Base-by-base conservation (phyloP, 1,284 basidiomycete genomes). In the Apiotrichum porosum region DNA sequence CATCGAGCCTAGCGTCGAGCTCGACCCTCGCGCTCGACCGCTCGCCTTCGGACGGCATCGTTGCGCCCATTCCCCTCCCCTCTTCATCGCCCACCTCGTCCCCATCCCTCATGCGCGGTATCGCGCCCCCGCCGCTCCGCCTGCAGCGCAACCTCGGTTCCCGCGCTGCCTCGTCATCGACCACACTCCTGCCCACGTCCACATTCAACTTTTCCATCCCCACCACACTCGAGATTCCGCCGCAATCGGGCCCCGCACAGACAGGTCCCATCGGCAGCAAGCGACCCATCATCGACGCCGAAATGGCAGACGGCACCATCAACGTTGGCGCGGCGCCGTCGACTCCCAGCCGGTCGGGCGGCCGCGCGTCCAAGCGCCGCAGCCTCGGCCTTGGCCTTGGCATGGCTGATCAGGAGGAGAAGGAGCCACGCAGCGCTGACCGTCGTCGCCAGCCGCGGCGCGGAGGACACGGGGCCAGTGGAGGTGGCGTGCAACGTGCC, bases 181-280 rank as follows among this genome's bases (percentile, higher is more conserved):
- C 41, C 4, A 18, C 31, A 2, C 18, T 28, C 6, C 24, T 45
- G 14, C 44, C 46, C n/a, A 45, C 40, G 3, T 49, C 42, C 9
- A 49, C 28, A 4, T 55, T 55, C 49, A 55, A 55, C 49, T 55
- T 55, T 23, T 43, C 47, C 15, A 37, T 55, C 23, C 54, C 54
- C 2, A 23, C 51, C 4, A 30, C 40, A 6, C 9, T 36, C 4
- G 41, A 37, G 6, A 43, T 52, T 15, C 45, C 49, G 3, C 18
- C 38, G 6, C 10, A 23, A 14, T n/a, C 23, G 10, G 50, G 43
- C 6, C 54, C 54, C 0, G 35, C 44, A 1, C 54, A 55, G 49
- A 39, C 47, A 1, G 49, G 47, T 4, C 47, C 47, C 6, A 46
- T 48, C 5, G 54, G 54, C 10, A 18, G 40, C 15, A 55, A 55